phyloP scores from a whole-genome alignment of 176 grass and related monocot genomes.

The Secale cereale region DNA sequence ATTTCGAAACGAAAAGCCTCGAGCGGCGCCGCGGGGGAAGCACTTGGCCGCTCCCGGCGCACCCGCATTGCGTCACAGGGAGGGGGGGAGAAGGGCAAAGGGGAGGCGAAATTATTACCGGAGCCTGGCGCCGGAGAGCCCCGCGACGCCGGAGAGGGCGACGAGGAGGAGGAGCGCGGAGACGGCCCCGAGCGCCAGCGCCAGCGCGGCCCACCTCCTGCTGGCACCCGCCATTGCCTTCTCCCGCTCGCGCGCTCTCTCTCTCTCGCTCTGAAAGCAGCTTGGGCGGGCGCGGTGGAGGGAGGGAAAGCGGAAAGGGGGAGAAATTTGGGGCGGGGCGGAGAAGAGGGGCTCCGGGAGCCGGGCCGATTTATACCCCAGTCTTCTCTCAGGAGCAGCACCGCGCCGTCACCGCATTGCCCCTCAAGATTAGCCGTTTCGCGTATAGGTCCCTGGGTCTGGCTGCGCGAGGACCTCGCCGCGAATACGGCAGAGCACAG shows the following conservation, averaged over 20 bases:
- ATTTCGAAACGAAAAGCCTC: not conserved
- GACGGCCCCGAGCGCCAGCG: slow-evolving; percentile 13
- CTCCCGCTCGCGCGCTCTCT: not conserved
- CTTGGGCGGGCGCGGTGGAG: too few species aligned
- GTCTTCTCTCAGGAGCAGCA: not conserved
- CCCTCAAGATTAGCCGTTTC: accelerated
- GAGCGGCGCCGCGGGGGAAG: too few species aligned
- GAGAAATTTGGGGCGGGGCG: not conserved
- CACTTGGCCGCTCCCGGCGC: not conserved
- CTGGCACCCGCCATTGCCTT: slow-evolving; percentile 14
- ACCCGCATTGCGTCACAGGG: not conserved
- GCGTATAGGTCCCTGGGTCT: accelerated
- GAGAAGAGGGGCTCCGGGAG: slow-evolving; percentile 16
- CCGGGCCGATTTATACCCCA: slow-evolving; percentile 53
- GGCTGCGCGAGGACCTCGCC: accelerated
- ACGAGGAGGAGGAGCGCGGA: slow-evolving; percentile 14
- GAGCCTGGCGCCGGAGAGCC: slow-evolving; percentile 14
- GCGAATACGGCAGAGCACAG: accelerated
- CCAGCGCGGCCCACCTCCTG: slow-evolving; percentile 17
- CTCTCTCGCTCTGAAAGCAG: not conserved
- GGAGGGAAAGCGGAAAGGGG: not conserved
- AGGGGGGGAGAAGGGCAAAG: accelerated
- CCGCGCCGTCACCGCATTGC: slow-evolving; percentile 23
- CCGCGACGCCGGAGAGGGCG: not conserved
- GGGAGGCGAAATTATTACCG: slow-evolving; percentile 30